These are phyloP conservation scores for Kwoniella newhampshirensis DNA, from an alignment of 768 basidiomycete genomes.

Conservation along the genomic window DNA sequence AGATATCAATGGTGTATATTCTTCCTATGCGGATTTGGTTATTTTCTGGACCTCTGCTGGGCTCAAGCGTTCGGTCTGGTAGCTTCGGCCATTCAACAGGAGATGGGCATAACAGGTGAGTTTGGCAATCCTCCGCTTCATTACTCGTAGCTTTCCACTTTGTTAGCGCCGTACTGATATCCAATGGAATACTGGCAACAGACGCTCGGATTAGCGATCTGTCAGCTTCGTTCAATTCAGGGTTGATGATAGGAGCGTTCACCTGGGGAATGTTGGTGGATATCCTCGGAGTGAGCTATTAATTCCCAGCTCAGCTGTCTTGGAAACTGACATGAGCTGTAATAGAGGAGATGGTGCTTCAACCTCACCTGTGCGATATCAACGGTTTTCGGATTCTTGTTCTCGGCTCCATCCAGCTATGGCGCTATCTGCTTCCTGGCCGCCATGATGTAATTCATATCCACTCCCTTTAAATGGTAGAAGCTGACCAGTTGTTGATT, in stretches of 20 bases:
- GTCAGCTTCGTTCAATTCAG: slow-evolving; percentile 48
- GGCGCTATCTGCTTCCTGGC: slow-evolving; percentile 25
- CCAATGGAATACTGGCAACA: background rate
- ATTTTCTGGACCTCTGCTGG: slow-evolving; percentile 53
- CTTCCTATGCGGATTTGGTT: slow-evolving; percentile 54
- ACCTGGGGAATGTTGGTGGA: slow-evolving; percentile 51
- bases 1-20: slow-evolving; percentile 52
- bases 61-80: slow-evolving; percentile 53
- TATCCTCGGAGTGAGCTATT: slow-evolving; percentile 44
- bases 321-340: background rate
- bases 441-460: slow-evolving; percentile 10
- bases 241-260: slow-evolving; percentile 49
- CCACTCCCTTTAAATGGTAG: too few relatives aligned
- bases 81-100: slow-evolving; percentile 33
- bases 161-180: background rate
- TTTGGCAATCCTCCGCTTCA: background rate
- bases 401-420: slow-evolving; percentile 36
- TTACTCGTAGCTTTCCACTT: too few relatives aligned
- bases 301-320: background rate
- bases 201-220: slow-evolving; percentile 36
- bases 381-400: slow-evolving; percentile 51
- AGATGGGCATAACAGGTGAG: slow-evolving; percentile 42
- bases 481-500: background rate
- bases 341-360: slow-evolving; percentile 51
- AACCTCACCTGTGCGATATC: slow-evolving; percentile 54